Conservation (phyloP, 805 yeast genomes). For the Candida gorgasii region DNA sequence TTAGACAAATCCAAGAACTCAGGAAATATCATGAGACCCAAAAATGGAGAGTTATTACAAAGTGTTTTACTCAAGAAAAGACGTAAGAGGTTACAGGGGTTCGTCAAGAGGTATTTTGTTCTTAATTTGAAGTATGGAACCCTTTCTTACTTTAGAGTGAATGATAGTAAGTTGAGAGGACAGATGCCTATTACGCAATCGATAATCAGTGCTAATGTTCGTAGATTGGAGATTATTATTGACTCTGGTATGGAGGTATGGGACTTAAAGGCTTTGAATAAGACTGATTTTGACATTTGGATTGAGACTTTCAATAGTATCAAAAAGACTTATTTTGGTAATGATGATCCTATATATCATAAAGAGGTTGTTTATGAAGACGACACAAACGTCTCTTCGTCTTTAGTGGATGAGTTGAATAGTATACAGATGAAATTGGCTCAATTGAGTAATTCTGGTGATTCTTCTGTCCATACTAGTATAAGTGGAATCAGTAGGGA, state of each 20-base stretch:
- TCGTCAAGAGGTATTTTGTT: conserved; percentile 79
- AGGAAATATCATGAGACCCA: conserved; percentile 34
- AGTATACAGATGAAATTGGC: conserved; percentile 15
- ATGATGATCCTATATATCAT: conserved; percentile 8
- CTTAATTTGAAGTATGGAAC: conserved; percentile 82
- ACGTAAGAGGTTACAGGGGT: conserved; percentile 84
- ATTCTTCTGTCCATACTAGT: neutral
- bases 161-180: conserved; percentile 77
- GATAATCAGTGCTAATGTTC: conserved; percentile 76
- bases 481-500: conserved; percentile 18
- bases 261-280: conserved; percentile 72
- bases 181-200: conserved; percentile 85
- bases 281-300: conserved; percentile 78
- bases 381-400: neutral
- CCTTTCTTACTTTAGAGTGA: conserved; percentile 76
- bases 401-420: conserved; percentile 21
- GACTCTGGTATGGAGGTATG: conserved; percentile 97
- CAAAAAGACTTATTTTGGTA: conserved; percentile 27
- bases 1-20: conserved; percentile 9
- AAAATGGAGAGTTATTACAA: conserved; percentile 72
- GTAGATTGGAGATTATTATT: conserved; percentile 67
- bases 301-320: conserved; percentile 68
- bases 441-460: conserved; percentile 1
- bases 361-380: conserved; percentile 15
- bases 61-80: conserved; percentile 77